These are phyloP conservation scores for Tricholoma matsutake DNA, from an alignment of 768 basidiomycete genomes.

Conservation along the genomic window DNA sequence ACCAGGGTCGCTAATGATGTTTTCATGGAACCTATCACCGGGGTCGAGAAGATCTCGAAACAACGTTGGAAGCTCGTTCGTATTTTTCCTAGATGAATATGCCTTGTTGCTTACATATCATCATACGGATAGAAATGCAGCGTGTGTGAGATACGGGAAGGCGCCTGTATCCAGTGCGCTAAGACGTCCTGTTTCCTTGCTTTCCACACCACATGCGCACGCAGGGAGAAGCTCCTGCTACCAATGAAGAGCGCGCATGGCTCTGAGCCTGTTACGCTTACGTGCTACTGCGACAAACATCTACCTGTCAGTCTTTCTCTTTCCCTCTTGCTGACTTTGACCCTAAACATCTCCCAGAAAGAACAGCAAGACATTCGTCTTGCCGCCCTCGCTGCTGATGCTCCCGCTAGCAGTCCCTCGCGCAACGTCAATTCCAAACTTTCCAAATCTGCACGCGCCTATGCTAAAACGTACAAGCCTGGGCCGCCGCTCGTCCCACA, in stretches of 20 bases:
- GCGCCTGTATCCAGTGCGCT: constrained; percentile 95
- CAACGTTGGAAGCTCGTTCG: constrained; percentile 92
- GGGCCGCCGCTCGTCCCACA: constrained; percentile 91
- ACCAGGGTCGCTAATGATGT: constrained; percentile 89
- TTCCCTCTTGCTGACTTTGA: neutral
- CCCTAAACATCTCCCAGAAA: constrained; percentile 37
- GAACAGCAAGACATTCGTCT: constrained; percentile 64
- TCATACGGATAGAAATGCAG: constrained; percentile 40
- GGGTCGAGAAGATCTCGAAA: constrained; percentile 83
- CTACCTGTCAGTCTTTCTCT: constrained; percentile 56
- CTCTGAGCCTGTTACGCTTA: constrained; percentile 67
- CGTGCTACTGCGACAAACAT: constrained; percentile 88
- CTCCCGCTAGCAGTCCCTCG: constrained; percentile 35
- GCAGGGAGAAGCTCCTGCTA: constrained; percentile 79
- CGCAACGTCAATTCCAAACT: constrained; percentile 36
- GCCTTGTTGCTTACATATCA: neutral
- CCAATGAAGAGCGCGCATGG: constrained; percentile 85
- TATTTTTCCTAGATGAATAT: neutral
- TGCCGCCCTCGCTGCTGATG: constrained; percentile 54
- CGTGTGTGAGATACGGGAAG: constrained; percentile 47
- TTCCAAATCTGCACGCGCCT: constrained; percentile 84
- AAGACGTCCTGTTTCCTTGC: constrained; percentile 89
- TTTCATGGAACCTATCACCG: constrained; percentile 98
- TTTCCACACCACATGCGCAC: constrained; percentile 93
- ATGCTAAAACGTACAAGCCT: constrained; percentile 87